Base-by-base conservation (phyloP, 805 yeast species). In the Alloascoidea africana region DNA sequence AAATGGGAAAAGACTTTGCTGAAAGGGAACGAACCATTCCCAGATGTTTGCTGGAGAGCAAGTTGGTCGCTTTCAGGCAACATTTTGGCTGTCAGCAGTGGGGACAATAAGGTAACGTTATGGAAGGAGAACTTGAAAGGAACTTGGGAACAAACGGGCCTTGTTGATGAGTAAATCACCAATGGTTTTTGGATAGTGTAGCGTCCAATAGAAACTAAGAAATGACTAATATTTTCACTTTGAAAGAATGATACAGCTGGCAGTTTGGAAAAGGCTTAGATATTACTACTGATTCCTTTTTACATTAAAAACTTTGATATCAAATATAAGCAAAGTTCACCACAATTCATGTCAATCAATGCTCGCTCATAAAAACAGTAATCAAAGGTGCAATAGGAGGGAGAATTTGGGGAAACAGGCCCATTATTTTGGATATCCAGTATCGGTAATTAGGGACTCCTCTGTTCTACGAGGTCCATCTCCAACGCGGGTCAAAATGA, bases 41-140 rank as follows among this genome's bases (percentile, higher is more conserved):
- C 96, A 13, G 98, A 91, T 55, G 96, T 87, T 17, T 83, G 93
- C 48, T 91, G 98, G 98, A 77, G 96, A 57, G 94, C 94, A 36
- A 78, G 93, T 47, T 91, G 98, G 98, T 85, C 96, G 8, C 66
- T 87, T 47, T 80, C 94, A 35, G 99, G 99, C 38, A 91, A 91
- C 56, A 77, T 91, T 18, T 70, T 91, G 49, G 99, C 99, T 3
- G 81, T 91, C 33, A 76, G 91, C 36, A 95, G 96, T 36, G 97
- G 97, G 39, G 97, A 91, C 57, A 87, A 87, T 58, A 85, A 82
- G 60, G 89, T 91, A 34, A 85, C 95, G 19, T 69, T 91, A 56
- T 91, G 97, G 97, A 87, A 86, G 61, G 98, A 91, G 60, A 84
- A 78, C 53, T 66, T 87, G 46, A 76, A 76, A 51, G 96, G 96